These are phyloP conservation scores for Dalbergia oliveri DNA, from an alignment of 306 rosid species.

Conservation along the genomic window DNA sequence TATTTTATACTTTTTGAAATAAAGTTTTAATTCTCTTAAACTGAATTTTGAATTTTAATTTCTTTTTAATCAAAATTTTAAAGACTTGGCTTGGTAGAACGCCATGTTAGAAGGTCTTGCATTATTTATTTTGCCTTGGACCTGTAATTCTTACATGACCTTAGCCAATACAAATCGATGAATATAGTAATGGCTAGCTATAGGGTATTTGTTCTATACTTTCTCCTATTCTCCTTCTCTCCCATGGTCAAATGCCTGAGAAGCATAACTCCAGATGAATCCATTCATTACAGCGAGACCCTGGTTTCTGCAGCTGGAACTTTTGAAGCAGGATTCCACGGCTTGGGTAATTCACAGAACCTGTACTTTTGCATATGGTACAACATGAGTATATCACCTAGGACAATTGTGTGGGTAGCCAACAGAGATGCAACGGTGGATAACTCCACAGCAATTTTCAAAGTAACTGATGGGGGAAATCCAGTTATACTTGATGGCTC, in stretches of 20 bases:
- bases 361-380: constrained; percentile 51
- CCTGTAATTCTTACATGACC: too few relatives aligned
- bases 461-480: constrained; percentile 34
- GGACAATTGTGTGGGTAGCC: constrained; percentile 48
- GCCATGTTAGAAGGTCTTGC: too few relatives aligned
- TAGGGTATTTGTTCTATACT: background rate
- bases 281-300: constrained; percentile 36
- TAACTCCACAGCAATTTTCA: constrained; percentile 1
- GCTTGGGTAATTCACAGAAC: constrained; percentile 28
- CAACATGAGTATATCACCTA: constrained; percentile 18
- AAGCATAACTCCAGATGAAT: constrained; percentile 10
- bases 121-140: background rate
- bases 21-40: too few relatives aligned
- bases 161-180: background rate
- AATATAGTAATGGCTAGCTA: constrained; percentile 2
- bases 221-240: background rate
- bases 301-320: constrained; percentile 33
- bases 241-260: constrained; percentile 6
- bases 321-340: constrained; percentile 48
- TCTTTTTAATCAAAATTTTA: too few relatives aligned
- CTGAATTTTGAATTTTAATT: too few relatives aligned
- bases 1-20: too few relatives aligned
- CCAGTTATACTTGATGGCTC: constrained; percentile 42
- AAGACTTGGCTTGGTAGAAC: too few relatives aligned
- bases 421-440: constrained; percentile 28